Percentiles rank a stretch among this genome's conserved stretches.
Conservation (phyloP, 148 eudicot genomes). For the Fallopia convolvulus region DNA sequence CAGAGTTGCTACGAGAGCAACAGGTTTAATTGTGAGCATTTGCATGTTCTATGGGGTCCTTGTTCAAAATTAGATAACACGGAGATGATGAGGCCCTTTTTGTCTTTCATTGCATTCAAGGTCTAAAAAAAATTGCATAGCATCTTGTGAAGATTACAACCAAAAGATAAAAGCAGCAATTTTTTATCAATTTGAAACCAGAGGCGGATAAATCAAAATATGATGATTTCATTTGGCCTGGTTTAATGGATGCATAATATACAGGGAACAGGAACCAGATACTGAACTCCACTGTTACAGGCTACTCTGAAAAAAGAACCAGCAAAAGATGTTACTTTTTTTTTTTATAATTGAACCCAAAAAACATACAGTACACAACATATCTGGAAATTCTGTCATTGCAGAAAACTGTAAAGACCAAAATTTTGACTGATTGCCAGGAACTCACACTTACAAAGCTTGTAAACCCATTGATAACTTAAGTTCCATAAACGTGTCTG, state of each 20-base stretch:
- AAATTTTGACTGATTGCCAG: constrained; percentile 2
- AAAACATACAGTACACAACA: constrained; percentile 4
- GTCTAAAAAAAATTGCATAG: background rate
- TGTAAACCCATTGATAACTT: background rate
- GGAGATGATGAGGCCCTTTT: background rate
- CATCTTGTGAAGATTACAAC: background rate
- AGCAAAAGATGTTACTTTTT: constrained; percentile 1
- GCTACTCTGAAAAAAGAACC: constrained; percentile 6
- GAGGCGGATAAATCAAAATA: background rate
- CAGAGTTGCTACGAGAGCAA: background rate
- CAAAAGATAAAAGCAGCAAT: background rate
- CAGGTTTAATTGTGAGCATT: background rate
- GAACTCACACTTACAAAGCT: background rate
- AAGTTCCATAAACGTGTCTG: constrained; percentile 75
- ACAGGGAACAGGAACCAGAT: constrained; percentile 6
- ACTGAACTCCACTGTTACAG: constrained; percentile 1
- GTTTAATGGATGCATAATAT: constrained; percentile 7
- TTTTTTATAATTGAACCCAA: background rate
- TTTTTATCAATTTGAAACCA: background rate
- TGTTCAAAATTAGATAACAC: background rate
- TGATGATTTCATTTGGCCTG: background rate
- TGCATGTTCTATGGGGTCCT: constrained; percentile 8
- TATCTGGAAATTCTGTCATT: background rate
- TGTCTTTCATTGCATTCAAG: background rate
- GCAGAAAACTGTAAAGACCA: constrained; percentile 4